Evolutionary conservation across 176 grass and related monocot species (phyloP).

Genomic region (Guadua angustifolia): DNA sequence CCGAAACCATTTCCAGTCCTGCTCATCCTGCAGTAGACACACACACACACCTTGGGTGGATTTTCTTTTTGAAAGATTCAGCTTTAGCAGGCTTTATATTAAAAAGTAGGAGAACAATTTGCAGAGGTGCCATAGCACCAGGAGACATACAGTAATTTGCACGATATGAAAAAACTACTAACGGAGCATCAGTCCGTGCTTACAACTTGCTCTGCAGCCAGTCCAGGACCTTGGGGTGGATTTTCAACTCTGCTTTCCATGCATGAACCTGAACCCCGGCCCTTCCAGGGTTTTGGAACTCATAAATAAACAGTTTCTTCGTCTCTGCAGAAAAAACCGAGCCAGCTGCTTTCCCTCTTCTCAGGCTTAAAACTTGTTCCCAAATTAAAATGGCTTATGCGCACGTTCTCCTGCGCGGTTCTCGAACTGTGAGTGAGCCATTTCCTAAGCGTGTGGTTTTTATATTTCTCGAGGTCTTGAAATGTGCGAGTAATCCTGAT

Average conservation of each 20-base stretch:
- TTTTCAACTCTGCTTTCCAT: slow-evolving; percentile 42
- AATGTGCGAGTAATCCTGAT: not conserved
- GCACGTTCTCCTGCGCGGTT: slow-evolving; percentile 9
- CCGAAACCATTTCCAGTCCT: slow-evolving; percentile 21
- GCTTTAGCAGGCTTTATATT: too few relatives aligned
- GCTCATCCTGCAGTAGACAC: not conserved
- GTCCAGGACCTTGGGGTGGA: too few relatives aligned
- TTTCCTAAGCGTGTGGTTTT: slow-evolving; percentile 47
- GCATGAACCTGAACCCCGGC: not conserved
- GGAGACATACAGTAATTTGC: too few relatives aligned
- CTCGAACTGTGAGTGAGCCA: slow-evolving; percentile 35
- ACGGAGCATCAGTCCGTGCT: too few relatives aligned
- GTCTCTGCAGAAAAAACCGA: not conserved
- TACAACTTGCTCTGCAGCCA: too few relatives aligned
- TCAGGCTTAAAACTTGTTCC: not conserved
- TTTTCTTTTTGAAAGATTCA: not conserved
- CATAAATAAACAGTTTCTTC: slow-evolving; percentile 30
- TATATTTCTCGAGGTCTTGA: slow-evolving; percentile 15
- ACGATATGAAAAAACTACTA: too few relatives aligned
- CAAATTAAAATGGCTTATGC: slow-evolving; percentile 13
- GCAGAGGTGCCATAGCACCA: too few relatives aligned
- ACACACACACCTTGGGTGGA: not conserved
- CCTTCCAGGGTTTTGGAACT: slow-evolving; percentile 61
- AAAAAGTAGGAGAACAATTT: too few relatives aligned
- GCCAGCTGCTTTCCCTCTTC: not conserved